Percentiles rank a stretch among this genome's conserved stretches.
Conservation (phyloP, 2,329 filamentous ascomycete genomes). For the Xylaria sp. region DNA sequence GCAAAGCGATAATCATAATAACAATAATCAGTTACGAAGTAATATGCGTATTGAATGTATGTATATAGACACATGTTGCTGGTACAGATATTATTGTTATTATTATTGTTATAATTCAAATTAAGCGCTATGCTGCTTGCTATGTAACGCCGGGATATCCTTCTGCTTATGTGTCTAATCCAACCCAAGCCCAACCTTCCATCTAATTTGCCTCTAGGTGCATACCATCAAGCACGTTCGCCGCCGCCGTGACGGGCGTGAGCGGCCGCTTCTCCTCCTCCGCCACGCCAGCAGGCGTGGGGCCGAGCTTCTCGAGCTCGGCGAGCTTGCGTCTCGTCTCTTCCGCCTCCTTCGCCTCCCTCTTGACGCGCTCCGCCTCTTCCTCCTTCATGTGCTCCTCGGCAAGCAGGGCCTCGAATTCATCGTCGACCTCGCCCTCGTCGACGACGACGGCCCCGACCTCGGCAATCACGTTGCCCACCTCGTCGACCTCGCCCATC, state of each 20-base stretch:
- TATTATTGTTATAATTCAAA: conserved; percentile 21
- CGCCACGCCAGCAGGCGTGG: conserved; percentile 49
- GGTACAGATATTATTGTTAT: conserved; percentile 8
- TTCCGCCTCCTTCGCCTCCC: conserved; percentile 59
- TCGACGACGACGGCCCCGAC: conserved; percentile 72
- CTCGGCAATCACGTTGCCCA: conserved; percentile 80
- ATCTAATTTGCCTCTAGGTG: conserved; percentile 47
- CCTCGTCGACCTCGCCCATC: conserved; percentile 84
- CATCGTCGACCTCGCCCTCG: conserved; percentile 86
- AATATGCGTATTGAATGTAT: conserved; percentile 12
- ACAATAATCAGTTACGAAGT: background rate
- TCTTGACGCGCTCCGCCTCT: conserved; percentile 54
- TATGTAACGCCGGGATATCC: conserved; percentile 26
- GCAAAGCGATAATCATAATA: conserved; percentile 3
- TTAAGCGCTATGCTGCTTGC: conserved; percentile 7
- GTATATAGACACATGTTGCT: conserved; percentile 13
- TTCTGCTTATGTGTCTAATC: conserved; percentile 20
- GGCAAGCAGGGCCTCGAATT: conserved; percentile 79
- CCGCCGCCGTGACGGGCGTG: conserved; percentile 48
- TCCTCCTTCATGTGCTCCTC: conserved; percentile 66
- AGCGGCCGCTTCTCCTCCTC: conserved; percentile 45
- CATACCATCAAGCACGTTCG: conserved; percentile 53
- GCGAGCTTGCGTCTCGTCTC: conserved; percentile 61
- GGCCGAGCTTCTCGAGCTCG: conserved; percentile 55
- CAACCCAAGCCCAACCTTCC: background rate